Percentiles rank a stretch among this genome's conserved stretches.
Evolutionary conservation across 164 flowering plant genomes (phyloP).

Genomic region (Liquidambar formosana): DNA sequence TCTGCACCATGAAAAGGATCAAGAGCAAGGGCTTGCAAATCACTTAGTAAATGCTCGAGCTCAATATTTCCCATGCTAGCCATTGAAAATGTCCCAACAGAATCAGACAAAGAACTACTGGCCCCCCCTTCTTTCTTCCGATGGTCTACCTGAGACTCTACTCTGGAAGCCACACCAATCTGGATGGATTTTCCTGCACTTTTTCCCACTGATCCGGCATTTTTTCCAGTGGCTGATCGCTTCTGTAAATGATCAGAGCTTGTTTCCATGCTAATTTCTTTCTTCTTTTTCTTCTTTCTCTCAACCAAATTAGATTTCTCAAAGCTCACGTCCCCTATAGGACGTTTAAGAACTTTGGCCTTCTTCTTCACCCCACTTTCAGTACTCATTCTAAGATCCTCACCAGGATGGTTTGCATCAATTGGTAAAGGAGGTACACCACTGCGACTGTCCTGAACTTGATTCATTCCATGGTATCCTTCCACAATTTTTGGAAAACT

Average conservation of each 20-base stretch:
- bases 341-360: conserved; percentile 45
- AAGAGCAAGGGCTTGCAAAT: conserved; percentile 69
- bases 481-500: conserved; percentile 7
- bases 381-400: no score
- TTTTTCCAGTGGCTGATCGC: conserved; percentile 31
- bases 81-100: conserved; percentile 8
- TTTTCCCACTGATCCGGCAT: conserved; percentile 19
- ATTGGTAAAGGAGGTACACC: no score
- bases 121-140: conserved; percentile 31
- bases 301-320: conserved; percentile 34
- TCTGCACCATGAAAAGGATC: conserved; percentile 71
- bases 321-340: conserved; percentile 32
- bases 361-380: conserved; percentile 36
- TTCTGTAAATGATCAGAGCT: conserved; percentile 25
- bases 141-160: conserved; percentile 20
- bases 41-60: conserved; percentile 49
- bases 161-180: conserved; percentile 23
- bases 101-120: conserved; percentile 6
- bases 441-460: no score
- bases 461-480: neutral
- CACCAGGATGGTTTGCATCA: no score
- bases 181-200: conserved; percentile 30
- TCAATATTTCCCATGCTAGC: conserved; percentile 24
- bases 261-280: conserved; percentile 25
- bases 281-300: conserved; percentile 63